Conservation (phyloP, 768 basidiomycete genomes). For the Pholiota conissans region DNA sequence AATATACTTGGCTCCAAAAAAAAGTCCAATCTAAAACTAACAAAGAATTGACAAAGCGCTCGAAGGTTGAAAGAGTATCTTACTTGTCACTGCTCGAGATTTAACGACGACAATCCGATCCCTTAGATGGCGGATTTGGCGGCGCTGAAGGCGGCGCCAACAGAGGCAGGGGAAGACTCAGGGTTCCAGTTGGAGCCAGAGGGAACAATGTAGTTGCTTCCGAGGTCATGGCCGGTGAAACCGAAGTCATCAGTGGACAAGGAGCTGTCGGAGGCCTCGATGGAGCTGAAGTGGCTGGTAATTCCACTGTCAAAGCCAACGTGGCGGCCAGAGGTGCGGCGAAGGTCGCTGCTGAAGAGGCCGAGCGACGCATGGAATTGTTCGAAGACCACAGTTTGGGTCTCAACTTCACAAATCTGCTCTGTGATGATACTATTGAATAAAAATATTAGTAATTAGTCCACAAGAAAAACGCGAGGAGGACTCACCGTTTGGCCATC, state of each 20-base stretch:
- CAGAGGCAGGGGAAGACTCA: slow-evolving; percentile 25
- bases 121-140: slow-evolving; percentile 24
- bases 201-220: slow-evolving; percentile 35
- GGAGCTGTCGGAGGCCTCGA: slow-evolving; percentile 35
- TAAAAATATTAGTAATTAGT: not conserved
- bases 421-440: slow-evolving; percentile 40
- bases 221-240: slow-evolving; percentile 39
- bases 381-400: slow-evolving; percentile 42
- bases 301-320: slow-evolving; percentile 40
- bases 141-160: slow-evolving; percentile 33
- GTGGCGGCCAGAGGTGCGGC: slow-evolving; percentile 33
- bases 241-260: slow-evolving; percentile 36
- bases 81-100: slow-evolving; percentile 11
- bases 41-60: slow-evolving; percentile 11
- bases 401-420: slow-evolving; percentile 49
- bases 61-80: slow-evolving; percentile 6
- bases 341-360: slow-evolving; percentile 39
- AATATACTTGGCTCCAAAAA: slow-evolving; percentile 13
- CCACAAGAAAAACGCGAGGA: not conserved
- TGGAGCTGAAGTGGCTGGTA: slow-evolving; percentile 29
- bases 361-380: slow-evolving; percentile 39
- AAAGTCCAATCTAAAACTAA: slow-evolving; percentile 12
- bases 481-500: slow-evolving; percentile 41
- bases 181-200: slow-evolving; percentile 40
- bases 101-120: not conserved